These are phyloP conservation scores for Endoconidiophora polonica DNA, from an alignment of 2,329 filamentous ascomycete genomes.

Conservation along the genomic window DNA sequence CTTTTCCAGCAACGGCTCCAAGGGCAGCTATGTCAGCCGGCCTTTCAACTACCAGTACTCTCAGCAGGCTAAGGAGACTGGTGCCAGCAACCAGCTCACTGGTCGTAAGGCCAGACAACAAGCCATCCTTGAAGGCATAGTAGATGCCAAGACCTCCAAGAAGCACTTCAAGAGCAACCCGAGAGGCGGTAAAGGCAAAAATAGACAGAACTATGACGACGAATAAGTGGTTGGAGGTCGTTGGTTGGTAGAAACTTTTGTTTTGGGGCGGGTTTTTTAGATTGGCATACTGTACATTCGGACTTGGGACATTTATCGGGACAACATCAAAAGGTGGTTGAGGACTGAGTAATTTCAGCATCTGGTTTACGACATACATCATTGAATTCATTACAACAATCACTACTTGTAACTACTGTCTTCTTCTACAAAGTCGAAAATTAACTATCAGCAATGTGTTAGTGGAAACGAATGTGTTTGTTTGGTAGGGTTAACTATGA, in stretches of 20 bases:
- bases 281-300: constrained; percentile 7
- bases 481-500: too few species aligned
- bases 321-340: not conserved
- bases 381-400: too few species aligned
- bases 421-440: too few species aligned
- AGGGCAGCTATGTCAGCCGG: constrained; percentile 50
- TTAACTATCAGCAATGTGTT: too few species aligned
- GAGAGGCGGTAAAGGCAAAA: constrained; percentile 40
- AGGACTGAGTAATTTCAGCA: not conserved
- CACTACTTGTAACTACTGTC: too few species aligned
- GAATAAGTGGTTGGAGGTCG: not conserved
- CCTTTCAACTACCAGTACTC: constrained; percentile 86
- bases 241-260: not conserved
- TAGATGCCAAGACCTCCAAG: constrained; percentile 69
- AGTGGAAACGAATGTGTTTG: too few species aligned
- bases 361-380: not conserved
- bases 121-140: constrained; percentile 65
- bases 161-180: constrained; percentile 85
- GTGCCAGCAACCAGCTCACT: constrained; percentile 46
- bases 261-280: not conserved
- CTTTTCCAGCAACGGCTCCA: constrained; percentile 48
- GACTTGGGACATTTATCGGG: not conserved
- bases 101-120: constrained; percentile 71
- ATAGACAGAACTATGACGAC: constrained; percentile 24
- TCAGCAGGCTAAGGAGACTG: constrained; percentile 47